Percentiles rank a stretch among this genome's conserved stretches.
These are phyloP conservation scores for Handroanthus guayacan DNA, from an alignment of 257 asterid genomes.

Conservation along the genomic window DNA sequence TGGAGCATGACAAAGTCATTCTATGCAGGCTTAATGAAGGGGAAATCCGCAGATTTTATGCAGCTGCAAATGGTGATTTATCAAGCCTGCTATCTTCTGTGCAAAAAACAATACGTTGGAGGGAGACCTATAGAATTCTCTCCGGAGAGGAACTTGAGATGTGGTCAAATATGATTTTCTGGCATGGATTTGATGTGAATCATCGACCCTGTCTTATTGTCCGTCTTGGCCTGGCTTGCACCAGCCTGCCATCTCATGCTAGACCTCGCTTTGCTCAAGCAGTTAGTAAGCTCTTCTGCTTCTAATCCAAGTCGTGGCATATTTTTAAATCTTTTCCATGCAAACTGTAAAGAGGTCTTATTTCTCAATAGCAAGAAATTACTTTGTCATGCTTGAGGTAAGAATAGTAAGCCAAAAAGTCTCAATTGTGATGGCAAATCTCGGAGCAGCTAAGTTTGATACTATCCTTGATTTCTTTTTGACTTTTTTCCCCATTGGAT, in stretches of 20 bases:
- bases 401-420: conserved; percentile 1
- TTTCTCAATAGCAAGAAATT: neutral
- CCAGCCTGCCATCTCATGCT: conserved; percentile 64
- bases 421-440: neutral
- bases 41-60: conserved; percentile 79
- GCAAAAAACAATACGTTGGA: conserved; percentile 89
- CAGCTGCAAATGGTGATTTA: conserved; percentile 76
- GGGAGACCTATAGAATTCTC: conserved; percentile 85
- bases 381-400: neutral
- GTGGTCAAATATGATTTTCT: conserved; percentile 90
- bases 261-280: conserved; percentile 93
- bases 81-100: conserved; percentile 64
- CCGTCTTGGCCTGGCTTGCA: conserved; percentile 91
- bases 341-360: conserved; percentile 1
- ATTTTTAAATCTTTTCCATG: neutral
- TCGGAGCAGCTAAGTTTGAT: neutral
- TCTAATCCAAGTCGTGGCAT: conserved; percentile 7
- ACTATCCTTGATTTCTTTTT: conserved; percentile 16
- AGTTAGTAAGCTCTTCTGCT: conserved; percentile 66
- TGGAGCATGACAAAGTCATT: conserved; percentile 47
- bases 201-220: conserved; percentile 77
- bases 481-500: conserved; percentile 3
- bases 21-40: conserved; percentile 67
- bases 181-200: conserved; percentile 90
- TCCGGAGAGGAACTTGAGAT: conserved; percentile 79